Percentiles rank a stretch among this genome's conserved stretches.
These are phyloP conservation scores for Oryza brachyantha DNA, from an alignment of 176 grass and related monocot species.

Conservation along the genomic window DNA sequence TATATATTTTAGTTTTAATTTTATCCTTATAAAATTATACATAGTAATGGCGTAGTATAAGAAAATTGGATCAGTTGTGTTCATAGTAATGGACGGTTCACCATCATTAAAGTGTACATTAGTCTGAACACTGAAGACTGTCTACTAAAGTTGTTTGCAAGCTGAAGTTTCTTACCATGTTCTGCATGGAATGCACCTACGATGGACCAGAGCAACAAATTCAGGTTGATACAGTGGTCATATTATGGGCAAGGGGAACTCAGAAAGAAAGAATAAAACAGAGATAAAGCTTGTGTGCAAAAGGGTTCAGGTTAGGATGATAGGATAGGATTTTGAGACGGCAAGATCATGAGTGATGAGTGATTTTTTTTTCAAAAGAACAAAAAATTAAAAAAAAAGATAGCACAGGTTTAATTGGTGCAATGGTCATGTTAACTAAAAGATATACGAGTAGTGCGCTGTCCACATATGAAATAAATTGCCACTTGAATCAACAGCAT, in stretches of 20 bases:
- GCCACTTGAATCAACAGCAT: slow-evolving; percentile 18
- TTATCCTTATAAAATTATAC: no score
- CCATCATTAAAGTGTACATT: no score
- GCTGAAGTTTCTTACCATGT: slow-evolving; percentile 40
- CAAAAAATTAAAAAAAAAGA: not conserved
- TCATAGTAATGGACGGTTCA: no score
- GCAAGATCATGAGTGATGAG: slow-evolving; percentile 3
- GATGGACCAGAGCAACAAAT: slow-evolving; percentile 17
- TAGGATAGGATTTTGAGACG: slow-evolving; percentile 7
- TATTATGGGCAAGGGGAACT: not conserved
- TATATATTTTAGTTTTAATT: no score
- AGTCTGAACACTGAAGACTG: slow-evolving; percentile 16
- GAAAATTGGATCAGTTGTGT: no score
- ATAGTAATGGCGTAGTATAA: no score
- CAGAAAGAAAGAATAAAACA: not conserved
- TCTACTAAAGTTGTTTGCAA: slow-evolving; percentile 8
- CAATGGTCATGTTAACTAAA: not conserved
- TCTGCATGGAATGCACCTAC: not conserved
- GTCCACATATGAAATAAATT: slow-evolving; percentile 28
- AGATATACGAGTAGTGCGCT: slow-evolving; percentile 34
- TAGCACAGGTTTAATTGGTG: slow-evolving; percentile 21
- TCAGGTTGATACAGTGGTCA: slow-evolving; percentile 7
- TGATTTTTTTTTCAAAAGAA: slow-evolving; percentile 11
- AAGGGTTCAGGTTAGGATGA: not conserved
- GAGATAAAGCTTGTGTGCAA: not conserved